Evolutionary conservation across 208 protist species (phyloP).

Genomic region (Trypanosoma mega): DNA sequence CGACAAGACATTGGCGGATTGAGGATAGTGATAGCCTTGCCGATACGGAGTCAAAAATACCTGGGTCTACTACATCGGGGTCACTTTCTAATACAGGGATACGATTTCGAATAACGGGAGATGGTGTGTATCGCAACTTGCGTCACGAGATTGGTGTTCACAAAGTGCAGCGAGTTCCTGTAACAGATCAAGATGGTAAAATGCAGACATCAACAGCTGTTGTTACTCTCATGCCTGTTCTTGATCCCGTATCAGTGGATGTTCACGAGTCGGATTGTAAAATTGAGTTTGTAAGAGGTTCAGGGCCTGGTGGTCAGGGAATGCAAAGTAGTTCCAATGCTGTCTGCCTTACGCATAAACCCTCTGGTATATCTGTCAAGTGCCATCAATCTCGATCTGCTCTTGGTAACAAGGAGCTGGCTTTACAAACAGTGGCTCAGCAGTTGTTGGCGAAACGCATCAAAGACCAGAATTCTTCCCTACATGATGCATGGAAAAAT

Average conservation of each 20-base stretch:
- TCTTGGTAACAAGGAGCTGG: slow-evolving; percentile 86
- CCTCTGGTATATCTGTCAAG: slow-evolving; percentile 89
- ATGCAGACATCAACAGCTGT: slow-evolving; percentile 92
- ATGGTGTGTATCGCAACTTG: slow-evolving; percentile 76
- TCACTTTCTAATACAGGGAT: slow-evolving; percentile 17
- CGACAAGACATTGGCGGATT: slow-evolving; percentile 20
- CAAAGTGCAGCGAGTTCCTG: slow-evolving; percentile 90
- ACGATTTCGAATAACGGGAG: slow-evolving; percentile 54
- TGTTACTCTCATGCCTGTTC: slow-evolving; percentile 83
- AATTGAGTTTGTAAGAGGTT: slow-evolving; percentile 86
- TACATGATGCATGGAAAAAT: slow-evolving; percentile 72
- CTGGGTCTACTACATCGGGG: neutral
- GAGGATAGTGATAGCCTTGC: slow-evolving; percentile 13
- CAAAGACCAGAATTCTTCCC: slow-evolving; percentile 70
- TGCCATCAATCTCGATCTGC: slow-evolving; percentile 88
- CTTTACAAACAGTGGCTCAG: slow-evolving; percentile 85
- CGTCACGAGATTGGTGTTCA: slow-evolving; percentile 90
- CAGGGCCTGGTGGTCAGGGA: slow-evolving; percentile 85
- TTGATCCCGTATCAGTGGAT: slow-evolving; percentile 86
- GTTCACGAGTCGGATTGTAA: slow-evolving; percentile 84
- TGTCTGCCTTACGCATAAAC: slow-evolving; percentile 81
- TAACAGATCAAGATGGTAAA: slow-evolving; percentile 83
- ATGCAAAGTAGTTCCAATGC: slow-evolving; percentile 92
- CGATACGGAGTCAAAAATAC: slow-evolving; percentile 16
- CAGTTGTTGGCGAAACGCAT: slow-evolving; percentile 63